Evolutionary conservation across 2,329 filamentous ascomycete genomes (phyloP).

Genomic region (Colletotrichum eremochloae): DNA sequence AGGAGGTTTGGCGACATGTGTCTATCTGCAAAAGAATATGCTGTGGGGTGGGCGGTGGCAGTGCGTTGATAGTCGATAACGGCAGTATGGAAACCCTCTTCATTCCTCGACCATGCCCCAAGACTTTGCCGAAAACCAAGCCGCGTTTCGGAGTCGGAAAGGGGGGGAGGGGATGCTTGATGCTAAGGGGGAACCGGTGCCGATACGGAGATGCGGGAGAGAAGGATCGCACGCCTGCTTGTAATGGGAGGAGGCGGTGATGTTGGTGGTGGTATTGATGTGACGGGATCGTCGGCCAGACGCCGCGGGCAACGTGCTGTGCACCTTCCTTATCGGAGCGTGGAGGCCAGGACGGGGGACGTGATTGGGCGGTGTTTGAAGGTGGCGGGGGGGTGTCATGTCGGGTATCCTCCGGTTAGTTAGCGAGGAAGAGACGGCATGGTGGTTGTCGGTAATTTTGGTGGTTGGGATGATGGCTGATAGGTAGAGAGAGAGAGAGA

Average conservation of each 20-base stretch:
- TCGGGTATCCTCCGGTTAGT: conserved; percentile 11
- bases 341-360: neutral
- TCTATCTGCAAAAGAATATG: neutral
- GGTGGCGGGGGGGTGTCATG: neutral
- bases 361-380: conserved; percentile 1
- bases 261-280: neutral
- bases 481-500: neutral
- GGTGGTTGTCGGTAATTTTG: neutral
- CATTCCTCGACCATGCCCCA: neutral
- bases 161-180: neutral
- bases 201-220: conserved; percentile 33
- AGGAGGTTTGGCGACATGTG: neutral
- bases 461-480: neutral
- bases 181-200: conserved; percentile 20
- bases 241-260: neutral
- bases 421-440: neutral
- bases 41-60: neutral
- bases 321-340: conserved; percentile 18
- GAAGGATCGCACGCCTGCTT: neutral
- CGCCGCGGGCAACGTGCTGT: conserved; percentile 32
- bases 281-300: conserved; percentile 7
- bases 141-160: neutral
- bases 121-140: conserved; percentile 1
- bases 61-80: conserved; percentile 14
- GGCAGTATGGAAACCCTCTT: neutral